phyloP scores from a whole-genome alignment of 1,284 basidiomycete genomes.

The Ustilago shanxiensis region DNA sequence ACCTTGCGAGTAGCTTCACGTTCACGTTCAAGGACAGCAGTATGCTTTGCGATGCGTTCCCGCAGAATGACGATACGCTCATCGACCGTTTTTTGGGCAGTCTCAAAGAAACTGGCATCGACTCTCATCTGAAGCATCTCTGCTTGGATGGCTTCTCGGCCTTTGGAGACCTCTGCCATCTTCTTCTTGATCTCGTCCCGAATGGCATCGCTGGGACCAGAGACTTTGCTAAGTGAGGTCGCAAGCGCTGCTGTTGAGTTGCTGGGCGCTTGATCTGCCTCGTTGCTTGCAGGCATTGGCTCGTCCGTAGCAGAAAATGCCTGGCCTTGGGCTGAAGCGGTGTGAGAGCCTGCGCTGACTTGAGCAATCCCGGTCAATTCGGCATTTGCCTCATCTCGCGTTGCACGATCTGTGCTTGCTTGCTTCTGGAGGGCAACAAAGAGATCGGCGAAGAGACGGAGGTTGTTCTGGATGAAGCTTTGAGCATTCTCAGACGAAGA shows the following conservation, averaged over 20 bases:
- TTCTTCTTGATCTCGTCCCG: constrained; percentile 44
- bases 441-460: constrained; percentile 48
- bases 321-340: background rate
- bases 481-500: constrained; percentile 41
- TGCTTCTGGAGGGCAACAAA: constrained; percentile 55
- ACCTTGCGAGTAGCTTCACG: constrained; percentile 45
- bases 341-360: background rate
- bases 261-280: background rate
- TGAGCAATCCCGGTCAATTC: background rate
- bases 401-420: constrained; percentile 25
- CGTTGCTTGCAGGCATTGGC: background rate
- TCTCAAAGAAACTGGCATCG: constrained; percentile 51
- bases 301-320: background rate
- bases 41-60: constrained; percentile 40
- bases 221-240: constrained; percentile 3
- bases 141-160: constrained; percentile 41
- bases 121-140: constrained; percentile 54
- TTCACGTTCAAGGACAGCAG: constrained; percentile 32
- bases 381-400: constrained; percentile 10
- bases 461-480: constrained; percentile 43
- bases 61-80: constrained; percentile 45
- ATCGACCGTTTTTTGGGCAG: constrained; percentile 50
- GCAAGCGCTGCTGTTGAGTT: background rate
- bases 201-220: constrained; percentile 34
- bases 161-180: constrained; percentile 41